These are phyloP conservation scores for Aspergillus asperescens DNA, from an alignment of 495 filamentous ascomycete genomes.

Conservation along the genomic window DNA sequence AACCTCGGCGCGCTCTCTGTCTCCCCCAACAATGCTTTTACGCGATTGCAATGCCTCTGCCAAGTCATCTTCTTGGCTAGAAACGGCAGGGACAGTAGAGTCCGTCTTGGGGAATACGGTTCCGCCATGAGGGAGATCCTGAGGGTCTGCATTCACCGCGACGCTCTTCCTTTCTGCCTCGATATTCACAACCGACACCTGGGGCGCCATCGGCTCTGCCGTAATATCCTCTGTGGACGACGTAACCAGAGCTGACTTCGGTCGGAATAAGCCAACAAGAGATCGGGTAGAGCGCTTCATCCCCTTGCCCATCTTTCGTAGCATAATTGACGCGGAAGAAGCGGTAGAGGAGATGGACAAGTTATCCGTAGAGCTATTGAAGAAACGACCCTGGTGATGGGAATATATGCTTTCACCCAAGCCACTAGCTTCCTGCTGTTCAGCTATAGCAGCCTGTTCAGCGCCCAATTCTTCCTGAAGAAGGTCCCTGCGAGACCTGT, in stretches of 20 bases:
- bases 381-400: slow-evolving; percentile 71
- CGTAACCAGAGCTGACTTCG: slow-evolving; percentile 82
- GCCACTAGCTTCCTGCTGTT: slow-evolving; percentile 84
- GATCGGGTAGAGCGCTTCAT: slow-evolving; percentile 90
- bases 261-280: slow-evolving; percentile 89
- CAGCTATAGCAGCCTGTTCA: slow-evolving; percentile 84
- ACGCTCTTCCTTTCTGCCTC: slow-evolving; percentile 87
- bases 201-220: slow-evolving; percentile 62
- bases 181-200: slow-evolving; percentile 90
- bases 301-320: slow-evolving; percentile 97
- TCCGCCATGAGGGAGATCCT: slow-evolving; percentile 63
- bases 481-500: slow-evolving; percentile 65
- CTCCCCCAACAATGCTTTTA: slow-evolving; percentile 86
- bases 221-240: slow-evolving; percentile 58
- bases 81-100: slow-evolving; percentile 29
- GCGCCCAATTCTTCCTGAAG: slow-evolving; percentile 69
- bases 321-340: slow-evolving; percentile 97
- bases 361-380: slow-evolving; percentile 91
- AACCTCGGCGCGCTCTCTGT: slow-evolving; percentile 85
- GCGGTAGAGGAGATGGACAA: slow-evolving; percentile 95
- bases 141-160: slow-evolving; percentile 68
- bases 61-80: slow-evolving; percentile 45
- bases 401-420: slow-evolving; percentile 92
- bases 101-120: slow-evolving; percentile 90
- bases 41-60: slow-evolving; percentile 58